A percentile compares a stretch with the other conserved stretches of the same genome.
phyloP scores from a whole-genome alignment of 75 land plant genomes.

The Pinus tabuliformis region DNA sequence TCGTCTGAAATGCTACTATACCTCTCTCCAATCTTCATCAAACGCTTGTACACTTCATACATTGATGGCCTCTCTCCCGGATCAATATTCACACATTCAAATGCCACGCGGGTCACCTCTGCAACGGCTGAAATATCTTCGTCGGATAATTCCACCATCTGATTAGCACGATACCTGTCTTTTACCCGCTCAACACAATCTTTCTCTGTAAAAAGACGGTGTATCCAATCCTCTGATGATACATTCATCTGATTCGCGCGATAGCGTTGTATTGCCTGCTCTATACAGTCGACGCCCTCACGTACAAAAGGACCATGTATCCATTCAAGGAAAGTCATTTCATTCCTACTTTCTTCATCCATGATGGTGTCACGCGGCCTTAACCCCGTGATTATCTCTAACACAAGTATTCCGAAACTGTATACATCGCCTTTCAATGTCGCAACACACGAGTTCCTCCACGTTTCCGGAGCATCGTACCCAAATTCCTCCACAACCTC shows the following conservation, averaged over 20 bases:
- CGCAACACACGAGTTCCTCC: slow-evolving; percentile 87
- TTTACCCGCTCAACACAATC: slow-evolving; percentile 47
- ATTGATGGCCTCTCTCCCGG: slow-evolving; percentile 84
- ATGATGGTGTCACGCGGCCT: slow-evolving; percentile 80
- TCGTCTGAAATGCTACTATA: slow-evolving; percentile 44
- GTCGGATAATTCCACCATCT: slow-evolving; percentile 60
- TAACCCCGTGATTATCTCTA: slow-evolving; percentile 81
- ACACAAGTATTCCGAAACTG: slow-evolving; percentile 84
- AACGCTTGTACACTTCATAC: slow-evolving; percentile 78
- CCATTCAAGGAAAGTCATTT: slow-evolving; percentile 81
- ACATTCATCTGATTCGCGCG: slow-evolving; percentile 40
- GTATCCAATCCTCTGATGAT: slow-evolving; percentile 9
- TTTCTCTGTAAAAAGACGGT: no score
- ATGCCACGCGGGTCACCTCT: slow-evolving; percentile 69
- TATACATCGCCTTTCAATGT: slow-evolving; percentile 93
- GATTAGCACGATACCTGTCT: slow-evolving; percentile 57
- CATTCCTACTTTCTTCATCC: slow-evolving; percentile 72
- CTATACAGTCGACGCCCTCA: slow-evolving; percentile 57
- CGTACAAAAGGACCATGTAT: slow-evolving; percentile 79
- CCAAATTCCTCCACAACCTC: slow-evolving; percentile 74
- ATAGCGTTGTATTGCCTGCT: slow-evolving; percentile 52
- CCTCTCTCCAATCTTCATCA: slow-evolving; percentile 70
- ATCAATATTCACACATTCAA: slow-evolving; percentile 48
- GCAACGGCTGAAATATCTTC: slow-evolving; percentile 75
- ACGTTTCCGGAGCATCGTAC: slow-evolving; percentile 81